A percentile compares a stretch with the other conserved stretches of the same genome.
Conservation (phyloP, 805 yeast species). For the Candida argentea region DNA sequence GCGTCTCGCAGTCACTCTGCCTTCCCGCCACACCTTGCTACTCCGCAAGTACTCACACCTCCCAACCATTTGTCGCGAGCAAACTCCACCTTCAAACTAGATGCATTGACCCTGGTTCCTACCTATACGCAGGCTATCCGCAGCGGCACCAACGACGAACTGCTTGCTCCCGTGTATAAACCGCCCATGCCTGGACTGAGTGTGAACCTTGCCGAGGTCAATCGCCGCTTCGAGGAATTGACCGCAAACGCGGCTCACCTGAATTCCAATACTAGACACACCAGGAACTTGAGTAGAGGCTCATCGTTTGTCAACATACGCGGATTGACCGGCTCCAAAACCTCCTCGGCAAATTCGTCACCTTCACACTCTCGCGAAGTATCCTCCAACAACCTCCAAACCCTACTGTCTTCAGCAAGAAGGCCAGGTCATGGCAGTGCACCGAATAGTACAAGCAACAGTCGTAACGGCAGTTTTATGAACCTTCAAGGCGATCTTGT, state of each 20-base stretch:
- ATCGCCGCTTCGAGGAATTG: conserved; percentile 16
- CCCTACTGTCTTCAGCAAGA: conserved; percentile 6
- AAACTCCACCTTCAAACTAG: conserved; percentile 38
- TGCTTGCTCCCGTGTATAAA: conserved; percentile 64
- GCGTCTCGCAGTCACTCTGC: not conserved
- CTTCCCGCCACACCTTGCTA: conserved; percentile 4
- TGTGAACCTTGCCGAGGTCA: conserved; percentile 21
- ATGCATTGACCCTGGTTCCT: conserved; percentile 52
- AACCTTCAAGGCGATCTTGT: conserved; percentile 1
- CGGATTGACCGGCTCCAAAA: conserved; percentile 4
- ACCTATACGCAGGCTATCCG: conserved; percentile 74
- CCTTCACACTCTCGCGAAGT: conserved; percentile 30
- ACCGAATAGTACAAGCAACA: conserved; percentile 4
- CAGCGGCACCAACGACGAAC: conserved; percentile 33
- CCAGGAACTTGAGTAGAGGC: conserved; percentile 13
- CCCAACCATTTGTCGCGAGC: conserved; percentile 50
- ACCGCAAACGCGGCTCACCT: conserved; percentile 9
- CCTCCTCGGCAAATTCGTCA: conserved; percentile 25
- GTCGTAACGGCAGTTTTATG: conserved; percentile 1
- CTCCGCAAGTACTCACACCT: conserved; percentile 42
- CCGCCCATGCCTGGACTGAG: conserved; percentile 38
- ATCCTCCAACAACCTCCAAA: conserved; percentile 20
- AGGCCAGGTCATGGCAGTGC: no score
- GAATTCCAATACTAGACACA: not conserved
- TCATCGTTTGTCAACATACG: conserved; percentile 15